Evolutionary conservation across 139 green algal genomes (phyloP).

Genomic region (Pedinophyceae sp.): DNA sequence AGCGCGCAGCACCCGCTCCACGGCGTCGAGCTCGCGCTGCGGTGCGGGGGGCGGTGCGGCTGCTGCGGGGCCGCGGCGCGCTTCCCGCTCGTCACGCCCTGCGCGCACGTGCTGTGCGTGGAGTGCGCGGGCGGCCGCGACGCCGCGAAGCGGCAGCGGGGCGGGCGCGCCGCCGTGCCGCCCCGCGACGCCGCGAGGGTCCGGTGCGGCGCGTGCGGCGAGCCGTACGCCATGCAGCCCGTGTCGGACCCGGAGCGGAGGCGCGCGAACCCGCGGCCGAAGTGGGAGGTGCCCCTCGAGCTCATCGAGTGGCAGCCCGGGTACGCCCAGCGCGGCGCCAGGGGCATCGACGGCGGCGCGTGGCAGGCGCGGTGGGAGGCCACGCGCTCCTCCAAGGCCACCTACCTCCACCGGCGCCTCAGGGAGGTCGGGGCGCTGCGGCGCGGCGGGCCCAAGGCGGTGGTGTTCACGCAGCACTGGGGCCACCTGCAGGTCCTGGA

Average conservation of each 20-base stretch:
- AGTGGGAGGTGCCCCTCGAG: slow-evolving; percentile 57
- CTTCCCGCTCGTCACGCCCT: slow-evolving; percentile 70
- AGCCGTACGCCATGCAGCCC: slow-evolving; percentile 41
- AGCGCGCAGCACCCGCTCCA: slow-evolving; percentile 30
- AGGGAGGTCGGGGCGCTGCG: slow-evolving; percentile 29
- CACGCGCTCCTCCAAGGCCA: slow-evolving; percentile 46
- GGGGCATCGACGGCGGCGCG: slow-evolving; percentile 22
- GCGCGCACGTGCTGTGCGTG: slow-evolving; percentile 68
- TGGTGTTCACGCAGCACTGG: slow-evolving; percentile 79
- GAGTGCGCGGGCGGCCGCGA: no score
- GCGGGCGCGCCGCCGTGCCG: no score
- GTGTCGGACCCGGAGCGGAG: slow-evolving; percentile 43
- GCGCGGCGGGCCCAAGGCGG: slow-evolving; percentile 56
- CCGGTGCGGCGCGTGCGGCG: slow-evolving; percentile 25
- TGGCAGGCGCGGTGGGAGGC: slow-evolving; percentile 58
- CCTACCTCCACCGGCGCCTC: slow-evolving; percentile 52
- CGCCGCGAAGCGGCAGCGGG: slow-evolving; percentile 6
- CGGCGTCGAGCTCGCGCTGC: slow-evolving; percentile 32
- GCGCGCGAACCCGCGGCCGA: slow-evolving; percentile 35
- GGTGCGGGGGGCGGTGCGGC: slow-evolving; percentile 29
- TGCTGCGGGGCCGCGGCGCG: slow-evolving; percentile 18
- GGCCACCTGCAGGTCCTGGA: slow-evolving; percentile 49
- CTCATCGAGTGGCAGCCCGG: slow-evolving; percentile 91
- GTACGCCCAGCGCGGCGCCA: slow-evolving; percentile 53
- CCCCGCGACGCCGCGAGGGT: background rate